Percentiles rank a stretch among this genome's conserved stretches.
phyloP scores from a whole-genome alignment of 2,329 filamentous ascomycete species.

The Paracoccidioides brasiliensis region DNA sequence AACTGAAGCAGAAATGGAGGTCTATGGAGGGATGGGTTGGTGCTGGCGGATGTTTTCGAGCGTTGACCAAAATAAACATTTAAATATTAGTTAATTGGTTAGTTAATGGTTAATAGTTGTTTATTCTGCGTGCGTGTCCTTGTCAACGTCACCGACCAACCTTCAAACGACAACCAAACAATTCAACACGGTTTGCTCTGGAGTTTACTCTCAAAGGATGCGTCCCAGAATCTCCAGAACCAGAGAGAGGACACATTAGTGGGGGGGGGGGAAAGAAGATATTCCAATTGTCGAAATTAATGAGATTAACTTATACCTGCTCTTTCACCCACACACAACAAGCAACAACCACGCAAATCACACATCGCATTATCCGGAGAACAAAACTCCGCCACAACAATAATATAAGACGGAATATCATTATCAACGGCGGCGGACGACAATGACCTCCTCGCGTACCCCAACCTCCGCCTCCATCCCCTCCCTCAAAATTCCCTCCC shows the following conservation, averaged over 20 bases:
- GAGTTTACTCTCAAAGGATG: background rate
- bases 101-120: too few relatives aligned
- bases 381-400: background rate
- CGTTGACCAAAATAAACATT: background rate
- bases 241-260: background rate
- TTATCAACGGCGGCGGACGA: background rate
- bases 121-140: background rate
- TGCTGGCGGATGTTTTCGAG: background rate
- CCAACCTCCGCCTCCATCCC: background rate
- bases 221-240: background rate
- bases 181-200: background rate
- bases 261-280: too few relatives aligned
- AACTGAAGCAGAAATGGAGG: background rate
- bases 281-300: background rate
- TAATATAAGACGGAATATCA: background rate
- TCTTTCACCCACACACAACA: too few relatives aligned
- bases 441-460: slow-evolving; percentile 1
- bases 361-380: too few relatives aligned
- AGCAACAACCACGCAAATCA: too few relatives aligned
- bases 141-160: background rate
- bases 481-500: background rate
- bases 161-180: background rate
- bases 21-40: background rate
- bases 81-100: too few relatives aligned
- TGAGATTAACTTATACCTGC: background rate